Base-by-base conservation (phyloP, 345 rosid genomes). In the Abelmoschus esculentus region DNA sequence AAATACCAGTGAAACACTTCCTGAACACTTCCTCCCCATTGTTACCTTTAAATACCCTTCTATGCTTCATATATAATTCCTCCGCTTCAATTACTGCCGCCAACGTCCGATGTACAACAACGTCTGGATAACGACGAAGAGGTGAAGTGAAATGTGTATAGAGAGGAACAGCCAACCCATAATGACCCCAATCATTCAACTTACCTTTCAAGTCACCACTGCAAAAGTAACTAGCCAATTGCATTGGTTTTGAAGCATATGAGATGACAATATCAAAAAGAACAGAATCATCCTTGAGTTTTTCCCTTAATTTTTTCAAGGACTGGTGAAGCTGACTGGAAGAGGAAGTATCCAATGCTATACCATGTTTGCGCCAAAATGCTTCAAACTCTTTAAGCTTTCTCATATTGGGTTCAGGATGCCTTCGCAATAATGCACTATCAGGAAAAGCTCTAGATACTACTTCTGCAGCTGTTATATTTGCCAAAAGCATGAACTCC, bases 71-170 rank as follows among this genome's bases (percentile, higher is more conserved):
- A 73, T 73, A 88, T 68, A 72, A 59, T 46, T 83, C 78, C 78
- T 91, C 97, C 38, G 97, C 91, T 70, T 91, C 98, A 59, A 89
- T 62, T 65, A 89, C 89, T 31, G 97, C 97, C 32, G 95, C 87
- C 83, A 93, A 38, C n/a, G 82, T 83, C 42, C 96, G 86, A 81
- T 93, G 98, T 42, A 93, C 98, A 17, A 93, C 76, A 64, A 93
- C 81, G 78, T 93, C 98, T 4, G 96, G 86, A 80, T 93, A 91
- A 28, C 97, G 85, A 60, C 98, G 87, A 65, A 93, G 72, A 11
- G 98, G 98, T 53, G 98, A 85, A 72, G 98, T 91, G 73, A 91
- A 93, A 83, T 93, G 98, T 15, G 98, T 93, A 73, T 89, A 91
- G 29, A 88, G 73, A 76, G 96, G 96, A 75, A 84, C 83, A 72